Base-by-base conservation (phyloP, 768 basidiomycete genomes). In the Cantharellus anzutake region DNA sequence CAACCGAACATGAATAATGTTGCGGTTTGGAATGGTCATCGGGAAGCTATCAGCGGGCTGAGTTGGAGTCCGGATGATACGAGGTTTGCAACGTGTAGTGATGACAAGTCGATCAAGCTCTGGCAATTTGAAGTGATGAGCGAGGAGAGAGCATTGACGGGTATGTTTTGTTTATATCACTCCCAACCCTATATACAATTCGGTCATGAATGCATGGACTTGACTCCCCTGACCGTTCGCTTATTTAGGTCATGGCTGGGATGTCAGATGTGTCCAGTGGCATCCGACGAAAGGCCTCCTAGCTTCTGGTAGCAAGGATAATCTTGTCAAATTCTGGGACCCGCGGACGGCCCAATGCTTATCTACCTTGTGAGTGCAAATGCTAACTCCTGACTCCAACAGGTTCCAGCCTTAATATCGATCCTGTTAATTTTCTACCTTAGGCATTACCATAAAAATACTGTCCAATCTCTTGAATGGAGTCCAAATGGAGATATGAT, bases 1-100 rank as follows among this genome's bases (percentile, higher is more conserved):
- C 92, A 97, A 64, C 90, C 90, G 41, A 96, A 97, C 71, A 92
- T 98, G 87, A 99, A 97, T 76, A 99, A 99, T 69, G 73, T 99
- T 65, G 89, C 86, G 3, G 88, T 88, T 16, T 94, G 91, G 80
- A 78, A 84, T 51, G 96, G 91, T 0, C 94, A 96, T 58, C 78
- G 85, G n/a, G 94, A 97, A 70, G 88, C 91, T 4, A 87, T 97
- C 61, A 80, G 94, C 42, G 92, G 90, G 0, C 73, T 97, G 41
- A 86, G 80, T 62, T 98, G 94, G 70, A 87, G 88, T 65, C 91
- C 93, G 11, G 83, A 96, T 67, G 96, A 99, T 68, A 77, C 78
- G 38, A 74, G 87, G 42, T 97, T 98, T 69, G 94, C 88, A 4
- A 96, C 91, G 4, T 90, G 89, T 2, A 93, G 92, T 62, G 96